phyloP scores from a whole-genome alignment of 2,329 filamentous ascomycete species.

The Penicillium hesseltinei region DNA sequence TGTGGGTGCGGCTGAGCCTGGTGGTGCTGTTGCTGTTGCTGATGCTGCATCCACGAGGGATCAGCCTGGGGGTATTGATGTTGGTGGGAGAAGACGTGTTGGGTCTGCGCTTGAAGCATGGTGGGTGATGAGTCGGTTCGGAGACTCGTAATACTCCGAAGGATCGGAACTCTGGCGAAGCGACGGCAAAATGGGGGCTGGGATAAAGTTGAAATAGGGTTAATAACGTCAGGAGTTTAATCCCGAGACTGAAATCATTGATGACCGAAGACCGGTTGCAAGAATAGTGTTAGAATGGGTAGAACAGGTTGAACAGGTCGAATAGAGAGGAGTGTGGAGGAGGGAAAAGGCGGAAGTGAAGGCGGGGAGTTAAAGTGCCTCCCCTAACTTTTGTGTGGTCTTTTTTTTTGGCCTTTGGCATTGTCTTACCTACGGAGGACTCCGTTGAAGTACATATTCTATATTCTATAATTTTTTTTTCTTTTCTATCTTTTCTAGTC shows the following conservation, averaged over 20 bases:
- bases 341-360: constrained; percentile 29
- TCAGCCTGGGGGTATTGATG: constrained; percentile 52
- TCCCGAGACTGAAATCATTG: constrained; percentile 31
- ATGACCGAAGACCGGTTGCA: constrained; percentile 19
- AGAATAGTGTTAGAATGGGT: constrained; percentile 11
- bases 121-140: constrained; percentile 28
- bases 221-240: constrained; percentile 27
- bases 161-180: constrained; percentile 17
- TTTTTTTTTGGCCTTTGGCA: constrained; percentile 2
- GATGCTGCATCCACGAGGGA: constrained; percentile 47
- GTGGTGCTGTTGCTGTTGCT: constrained; percentile 37
- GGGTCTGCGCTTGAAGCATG: constrained; percentile 52
- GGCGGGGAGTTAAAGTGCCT: constrained; percentile 34
- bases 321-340: constrained; percentile 26
- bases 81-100: constrained; percentile 62
- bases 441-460: not conserved
- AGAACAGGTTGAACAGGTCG: constrained; percentile 1
- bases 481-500: not conserved
- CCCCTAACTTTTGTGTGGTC: constrained; percentile 21
- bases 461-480: not conserved
- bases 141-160: constrained; percentile 28
- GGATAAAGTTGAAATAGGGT: constrained; percentile 7
- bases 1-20: constrained; percentile 41
- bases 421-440: not conserved
- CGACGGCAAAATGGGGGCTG: constrained; percentile 1